Evolutionary conservation across 73 alveolate genomes (phyloP).

Genomic region (Paraurostyla sp.): DNA sequence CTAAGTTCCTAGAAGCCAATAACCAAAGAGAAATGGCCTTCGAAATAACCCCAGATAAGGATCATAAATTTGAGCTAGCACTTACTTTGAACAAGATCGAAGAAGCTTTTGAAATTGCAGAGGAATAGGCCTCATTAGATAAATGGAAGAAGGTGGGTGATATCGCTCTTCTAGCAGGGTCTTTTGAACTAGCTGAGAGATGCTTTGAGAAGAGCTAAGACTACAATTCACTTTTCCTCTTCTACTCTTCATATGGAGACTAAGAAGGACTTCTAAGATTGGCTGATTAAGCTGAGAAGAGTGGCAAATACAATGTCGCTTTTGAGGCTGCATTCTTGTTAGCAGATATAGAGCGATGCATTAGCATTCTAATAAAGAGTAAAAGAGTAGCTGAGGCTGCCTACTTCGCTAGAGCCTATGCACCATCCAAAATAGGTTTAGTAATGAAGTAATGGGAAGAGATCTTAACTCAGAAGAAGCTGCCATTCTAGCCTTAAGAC

Average conservation of each 20-base stretch:
- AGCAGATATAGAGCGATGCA: conserved; percentile 84
- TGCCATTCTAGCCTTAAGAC: conserved; percentile 58
- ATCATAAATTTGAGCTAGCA: conserved; percentile 95
- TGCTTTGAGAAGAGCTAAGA: conserved; percentile 89
- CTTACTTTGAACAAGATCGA: conserved; percentile 80
- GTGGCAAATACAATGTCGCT: conserved; percentile 93
- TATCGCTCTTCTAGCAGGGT: conserved; percentile 91
- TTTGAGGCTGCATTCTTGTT: conserved; percentile 84
- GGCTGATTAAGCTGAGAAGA: conserved; percentile 78
- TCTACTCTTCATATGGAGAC: conserved; percentile 86
- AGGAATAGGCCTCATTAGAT: conserved; percentile 77
- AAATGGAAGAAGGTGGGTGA: conserved; percentile 96
- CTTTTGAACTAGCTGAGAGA: conserved; percentile 88
- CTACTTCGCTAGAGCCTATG: conserved; percentile 95
- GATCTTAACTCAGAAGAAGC: not conserved
- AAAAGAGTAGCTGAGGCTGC: conserved; percentile 96
- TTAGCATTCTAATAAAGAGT: conserved; percentile 79
- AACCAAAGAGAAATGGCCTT: conserved; percentile 91
- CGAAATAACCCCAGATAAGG: conserved; percentile 89
- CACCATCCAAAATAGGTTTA: conserved; percentile 86
- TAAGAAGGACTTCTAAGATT: conserved; percentile 80
- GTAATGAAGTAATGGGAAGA: conserved; percentile 85
- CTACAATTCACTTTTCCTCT: conserved; percentile 86
- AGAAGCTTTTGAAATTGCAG: conserved; percentile 93
- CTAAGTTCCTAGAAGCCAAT: conserved; percentile 88